Base-by-base conservation (phyloP, 1,284 basidiomycete species). In the Trichosporon coremiiforme region DNA sequence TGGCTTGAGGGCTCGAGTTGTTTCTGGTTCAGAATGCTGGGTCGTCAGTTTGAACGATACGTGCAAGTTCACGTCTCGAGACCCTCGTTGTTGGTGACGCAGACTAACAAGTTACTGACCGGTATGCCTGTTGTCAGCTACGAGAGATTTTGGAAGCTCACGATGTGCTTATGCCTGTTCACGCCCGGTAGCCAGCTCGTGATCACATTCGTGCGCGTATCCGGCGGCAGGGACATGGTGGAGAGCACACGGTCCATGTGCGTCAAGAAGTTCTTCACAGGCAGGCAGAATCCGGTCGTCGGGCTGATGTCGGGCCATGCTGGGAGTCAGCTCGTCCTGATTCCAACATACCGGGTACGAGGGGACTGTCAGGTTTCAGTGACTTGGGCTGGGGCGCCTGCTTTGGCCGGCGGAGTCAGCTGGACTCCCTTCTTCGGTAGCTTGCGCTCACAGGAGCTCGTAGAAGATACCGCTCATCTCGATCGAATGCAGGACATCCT, bases 291-390 rank as follows among this genome's bases (percentile, higher is more conserved):
- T 0, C 77, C 75, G 66, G 77, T 80, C 4, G 66, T 7, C 0
- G 80, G 79, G 35, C 77, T 68, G 33, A 83, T 68, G 63, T 81
- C 81, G 1, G 81, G 81, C 75, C 76, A 81, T 1, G 79, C 81
- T 79, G 67, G 4, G n/a, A 9, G 45, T 65, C 38, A 68, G 31
- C 63, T 2, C 8, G 5, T 53, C 17, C 2, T 10, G 13, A 1
- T 17, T 65, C 35, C 20, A 29, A 22, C 77, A 47, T 31, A 79
- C 80, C 78, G 35, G 81, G 81, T 1, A 79, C 72, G 0, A 83
- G 74, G 0, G 81, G 77, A 8, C 57, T 76, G 17, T 79, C 73
- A 0, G 79, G 74, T 10, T 76, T 78, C 7, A 68, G 2, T 33
- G 45, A 41, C 62, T 17, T 55, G 31, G n/a, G 60, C 67, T 10